These are phyloP conservation scores for Coriaria nepalensis DNA, from an alignment of 306 rosid species.

Conservation along the genomic window DNA sequence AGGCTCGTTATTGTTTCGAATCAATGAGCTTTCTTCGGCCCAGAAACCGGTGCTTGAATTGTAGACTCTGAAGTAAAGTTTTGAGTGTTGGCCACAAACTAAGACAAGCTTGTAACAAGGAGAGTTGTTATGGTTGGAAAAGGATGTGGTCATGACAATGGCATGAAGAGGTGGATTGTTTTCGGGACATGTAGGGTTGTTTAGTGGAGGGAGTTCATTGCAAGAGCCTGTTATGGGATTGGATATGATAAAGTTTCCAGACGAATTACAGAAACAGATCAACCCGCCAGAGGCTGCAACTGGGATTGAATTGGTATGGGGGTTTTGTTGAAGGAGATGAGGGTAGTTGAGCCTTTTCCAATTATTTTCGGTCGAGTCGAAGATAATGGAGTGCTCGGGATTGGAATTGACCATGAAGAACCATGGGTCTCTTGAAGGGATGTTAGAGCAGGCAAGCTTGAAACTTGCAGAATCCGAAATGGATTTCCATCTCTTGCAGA, in stretches of 20 bases:
- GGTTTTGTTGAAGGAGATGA: slow-evolving; percentile 22
- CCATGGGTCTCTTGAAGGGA: slow-evolving; percentile 78
- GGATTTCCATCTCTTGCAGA: slow-evolving; percentile 91
- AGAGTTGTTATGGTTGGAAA: slow-evolving; percentile 10
- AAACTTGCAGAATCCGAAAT: slow-evolving; percentile 59
- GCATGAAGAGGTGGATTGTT: slow-evolving; percentile 49
- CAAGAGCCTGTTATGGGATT: slow-evolving; percentile 62
- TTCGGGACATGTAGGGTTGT: slow-evolving; percentile 12
- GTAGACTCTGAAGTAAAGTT: slow-evolving; percentile 43
- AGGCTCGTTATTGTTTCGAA: slow-evolving; percentile 29
- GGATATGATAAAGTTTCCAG: slow-evolving; percentile 42
- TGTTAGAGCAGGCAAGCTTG: slow-evolving; percentile 64
- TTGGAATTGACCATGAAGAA: slow-evolving; percentile 74
- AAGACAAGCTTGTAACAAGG: slow-evolving; percentile 46
- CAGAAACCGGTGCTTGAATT: slow-evolving; percentile 41
- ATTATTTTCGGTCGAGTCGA: slow-evolving; percentile 54
- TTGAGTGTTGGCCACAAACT: slow-evolving; percentile 64
- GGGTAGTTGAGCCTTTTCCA: slow-evolving; percentile 65
- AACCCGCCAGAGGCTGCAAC: slow-evolving; percentile 87
- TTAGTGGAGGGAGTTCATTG: slow-evolving; percentile 44
- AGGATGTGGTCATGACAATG: slow-evolving; percentile 45
- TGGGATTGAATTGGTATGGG: slow-evolving; percentile 45
- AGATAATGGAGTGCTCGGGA: slow-evolving; percentile 46
- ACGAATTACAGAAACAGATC: slow-evolving; percentile 53
- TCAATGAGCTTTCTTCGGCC: slow-evolving; percentile 45